These are phyloP conservation scores for Nicotiana paniculata DNA, from an alignment of 257 asterid genomes.

Conservation along the genomic window DNA sequence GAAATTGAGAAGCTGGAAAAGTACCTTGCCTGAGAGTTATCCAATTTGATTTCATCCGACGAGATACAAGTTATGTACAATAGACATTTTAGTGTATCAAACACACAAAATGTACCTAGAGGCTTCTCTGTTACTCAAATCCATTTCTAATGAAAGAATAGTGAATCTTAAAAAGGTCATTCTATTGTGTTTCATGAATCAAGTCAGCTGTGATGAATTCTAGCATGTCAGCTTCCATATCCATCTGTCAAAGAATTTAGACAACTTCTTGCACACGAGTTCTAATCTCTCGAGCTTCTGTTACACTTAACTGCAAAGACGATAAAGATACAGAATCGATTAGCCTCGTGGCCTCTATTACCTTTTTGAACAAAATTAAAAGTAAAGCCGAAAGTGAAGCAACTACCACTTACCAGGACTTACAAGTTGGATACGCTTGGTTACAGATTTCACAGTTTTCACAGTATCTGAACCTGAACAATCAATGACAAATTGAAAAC, in stretches of 20 bases:
- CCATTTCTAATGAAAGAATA: background rate
- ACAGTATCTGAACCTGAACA: conserved; percentile 53
- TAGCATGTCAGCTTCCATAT: background rate
- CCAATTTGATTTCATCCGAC: background rate
- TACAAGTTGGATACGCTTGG: conserved; percentile 53
- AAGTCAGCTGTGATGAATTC: background rate
- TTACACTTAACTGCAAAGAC: conserved; percentile 8
- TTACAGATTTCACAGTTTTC: conserved; percentile 60
- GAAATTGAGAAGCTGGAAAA: conserved; percentile 50
- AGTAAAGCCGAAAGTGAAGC: background rate
- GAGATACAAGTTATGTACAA: background rate
- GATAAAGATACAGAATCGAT: background rate
- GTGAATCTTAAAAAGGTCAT: background rate
- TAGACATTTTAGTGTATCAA: background rate
- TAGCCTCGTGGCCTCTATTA: background rate
- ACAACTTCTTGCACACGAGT: background rate
- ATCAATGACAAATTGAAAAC: conserved; percentile 4
- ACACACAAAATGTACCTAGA: background rate
- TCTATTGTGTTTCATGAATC: background rate
- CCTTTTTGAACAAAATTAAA: background rate
- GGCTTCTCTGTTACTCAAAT: background rate
- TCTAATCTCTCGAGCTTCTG: conserved; percentile 3
- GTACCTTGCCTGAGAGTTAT: conserved; percentile 23
- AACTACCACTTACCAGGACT: conserved; percentile 68
- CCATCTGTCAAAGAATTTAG: background rate